Percentiles rank a stretch among this genome's conserved stretches.
Conservation (phyloP, 164 flowering plant genomes). For the Piper longum region DNA sequence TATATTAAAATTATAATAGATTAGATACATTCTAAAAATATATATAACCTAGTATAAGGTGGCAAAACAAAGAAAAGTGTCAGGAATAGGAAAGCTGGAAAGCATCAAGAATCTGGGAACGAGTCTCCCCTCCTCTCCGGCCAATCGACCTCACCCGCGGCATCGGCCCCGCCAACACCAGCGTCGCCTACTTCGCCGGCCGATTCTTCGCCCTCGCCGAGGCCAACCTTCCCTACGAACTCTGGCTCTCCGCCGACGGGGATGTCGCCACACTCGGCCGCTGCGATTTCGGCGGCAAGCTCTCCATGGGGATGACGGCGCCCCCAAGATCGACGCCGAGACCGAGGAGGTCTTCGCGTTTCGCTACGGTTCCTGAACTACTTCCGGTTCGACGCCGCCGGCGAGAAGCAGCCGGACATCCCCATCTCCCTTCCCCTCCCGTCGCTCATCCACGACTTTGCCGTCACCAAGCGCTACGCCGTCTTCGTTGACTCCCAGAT, state of each 20-base stretch:
- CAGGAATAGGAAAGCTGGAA: too few relatives aligned
- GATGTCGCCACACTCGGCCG: slow-evolving; percentile 59
- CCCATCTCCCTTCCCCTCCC: slow-evolving; percentile 42
- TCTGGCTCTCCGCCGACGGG: slow-evolving; percentile 31
- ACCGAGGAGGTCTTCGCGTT: slow-evolving; percentile 64
- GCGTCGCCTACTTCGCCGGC: slow-evolving; percentile 40
- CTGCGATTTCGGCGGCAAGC: slow-evolving; percentile 38
- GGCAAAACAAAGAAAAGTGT: too few relatives aligned
- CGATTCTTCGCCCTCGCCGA: slow-evolving; percentile 53
- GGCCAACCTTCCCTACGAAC: slow-evolving; percentile 54
- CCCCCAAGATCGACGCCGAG: slow-evolving; percentile 57
- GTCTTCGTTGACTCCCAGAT: slow-evolving; percentile 54
- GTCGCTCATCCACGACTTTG: slow-evolving; percentile 68
- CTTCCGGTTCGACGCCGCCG: slow-evolving; percentile 34
- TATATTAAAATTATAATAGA: too few relatives aligned
- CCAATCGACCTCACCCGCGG: slow-evolving; percentile 42
- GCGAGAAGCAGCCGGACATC: slow-evolving; percentile 50
- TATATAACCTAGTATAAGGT: too few relatives aligned
- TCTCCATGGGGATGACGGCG: slow-evolving; percentile 59
- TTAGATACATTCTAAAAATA: too few relatives aligned
- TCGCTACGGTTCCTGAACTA: slow-evolving; percentile 46
- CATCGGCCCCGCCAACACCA: slow-evolving; percentile 63
- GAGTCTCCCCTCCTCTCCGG: slow-evolving; percentile 39
- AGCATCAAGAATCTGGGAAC: too few relatives aligned
- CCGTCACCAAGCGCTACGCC: slow-evolving; percentile 50